Percentiles rank a stretch among this genome's conserved stretches.
Conservation (phyloP, 352 stramenopile genomes). For the Lagenidium sp. region DNA sequence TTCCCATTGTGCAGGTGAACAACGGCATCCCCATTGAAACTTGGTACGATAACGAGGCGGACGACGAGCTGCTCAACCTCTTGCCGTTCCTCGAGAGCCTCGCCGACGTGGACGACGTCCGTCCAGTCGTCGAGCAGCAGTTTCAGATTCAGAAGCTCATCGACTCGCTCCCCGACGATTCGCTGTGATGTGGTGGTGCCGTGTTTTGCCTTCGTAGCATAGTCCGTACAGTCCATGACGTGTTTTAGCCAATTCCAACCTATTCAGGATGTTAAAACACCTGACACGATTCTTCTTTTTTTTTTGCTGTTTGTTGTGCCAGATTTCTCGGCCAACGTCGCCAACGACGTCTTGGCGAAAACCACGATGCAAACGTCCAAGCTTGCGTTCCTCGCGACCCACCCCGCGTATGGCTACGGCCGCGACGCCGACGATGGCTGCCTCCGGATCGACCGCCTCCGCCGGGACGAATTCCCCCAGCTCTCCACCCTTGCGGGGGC, state of each 20-base stretch:
- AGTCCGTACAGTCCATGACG: neutral
- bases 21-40: constrained; percentile 98
- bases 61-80: constrained; percentile 96
- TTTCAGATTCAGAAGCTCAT: constrained; percentile 92
- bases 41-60: constrained; percentile 96
- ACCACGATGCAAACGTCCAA: constrained; percentile 8
- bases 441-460: constrained; percentile 4
- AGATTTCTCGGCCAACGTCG: neutral
- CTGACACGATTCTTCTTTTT: neutral
- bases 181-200: constrained; percentile 3
- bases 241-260: no score
- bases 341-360: neutral
- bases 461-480: constrained; percentile 11
- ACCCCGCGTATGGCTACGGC: constrained; percentile 10
- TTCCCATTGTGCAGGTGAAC: constrained; percentile 47
- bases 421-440: neutral
- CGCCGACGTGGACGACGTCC: constrained; percentile 82
- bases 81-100: constrained; percentile 92
- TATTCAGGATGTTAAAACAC: neutral
- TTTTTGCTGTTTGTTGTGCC: neutral
- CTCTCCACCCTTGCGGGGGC: constrained; percentile 3
- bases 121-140: constrained; percentile 80
- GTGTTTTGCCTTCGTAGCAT: neutral
- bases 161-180: constrained; percentile 52
- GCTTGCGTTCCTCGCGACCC: constrained; percentile 2